A percentile compares a stretch with the other conserved stretches of the same genome.
Evolutionary conservation across 257 asterid genomes (phyloP).

Genomic region (Voacanga thouarsii): DNA sequence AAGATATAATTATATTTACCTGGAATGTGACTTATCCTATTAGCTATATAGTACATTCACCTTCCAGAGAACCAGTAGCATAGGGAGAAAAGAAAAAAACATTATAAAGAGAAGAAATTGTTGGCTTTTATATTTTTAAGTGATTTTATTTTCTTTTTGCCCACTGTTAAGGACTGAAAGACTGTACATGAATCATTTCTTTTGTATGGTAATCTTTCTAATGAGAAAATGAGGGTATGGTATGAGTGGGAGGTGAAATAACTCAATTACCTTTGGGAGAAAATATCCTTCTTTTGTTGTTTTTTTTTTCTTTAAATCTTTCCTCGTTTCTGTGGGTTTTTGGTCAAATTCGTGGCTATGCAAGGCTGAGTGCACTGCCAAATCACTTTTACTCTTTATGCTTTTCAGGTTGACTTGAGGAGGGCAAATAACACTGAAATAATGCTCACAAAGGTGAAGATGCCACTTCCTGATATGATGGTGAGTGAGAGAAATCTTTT

Average conservation of each 20-base stretch:
- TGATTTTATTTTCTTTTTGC: background rate
- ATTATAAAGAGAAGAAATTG: background rate
- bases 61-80: background rate
- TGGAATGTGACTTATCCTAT: background rate
- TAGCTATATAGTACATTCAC: background rate
- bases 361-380: background rate
- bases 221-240: background rate
- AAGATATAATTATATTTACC: background rate
- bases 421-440: slow-evolving; percentile 98
- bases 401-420: slow-evolving; percentile 81
- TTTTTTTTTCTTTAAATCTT: no score
- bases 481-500: slow-evolving; percentile 39
- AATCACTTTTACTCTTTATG: slow-evolving; percentile 9
- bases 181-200: background rate
- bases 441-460: slow-evolving; percentile 98
- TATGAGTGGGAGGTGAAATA: background rate
- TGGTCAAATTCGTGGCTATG: background rate
- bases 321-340: background rate
- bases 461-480: slow-evolving; percentile 99
- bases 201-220: background rate
- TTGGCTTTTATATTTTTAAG: background rate
- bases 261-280: background rate
- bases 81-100: background rate
- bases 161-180: background rate
- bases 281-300: background rate